Conservation (phyloP, 108 stramenopile species). For the Mayamaea pseudoterrestris region DNA sequence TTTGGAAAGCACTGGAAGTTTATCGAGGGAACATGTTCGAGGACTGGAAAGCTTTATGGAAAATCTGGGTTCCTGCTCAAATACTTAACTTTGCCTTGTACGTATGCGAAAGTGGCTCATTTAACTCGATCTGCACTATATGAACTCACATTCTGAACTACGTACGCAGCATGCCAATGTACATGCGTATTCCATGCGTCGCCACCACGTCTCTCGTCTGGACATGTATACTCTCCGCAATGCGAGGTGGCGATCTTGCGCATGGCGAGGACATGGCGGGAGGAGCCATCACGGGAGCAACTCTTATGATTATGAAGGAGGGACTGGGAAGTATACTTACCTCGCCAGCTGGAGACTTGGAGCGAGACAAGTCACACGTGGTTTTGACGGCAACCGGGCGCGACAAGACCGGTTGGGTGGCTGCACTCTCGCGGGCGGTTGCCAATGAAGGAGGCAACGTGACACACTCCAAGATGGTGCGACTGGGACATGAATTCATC, state of each 20-base stretch:
- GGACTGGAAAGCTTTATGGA: slow-evolving; percentile 71
- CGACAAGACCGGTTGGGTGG: slow-evolving; percentile 60
- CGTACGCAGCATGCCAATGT: slow-evolving; percentile 91
- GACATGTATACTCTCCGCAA: slow-evolving; percentile 75
- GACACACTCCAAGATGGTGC: slow-evolving; percentile 72
- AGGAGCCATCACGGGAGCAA: slow-evolving; percentile 57
- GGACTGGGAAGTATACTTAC: slow-evolving; percentile 54
- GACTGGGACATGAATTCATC: slow-evolving; percentile 73
- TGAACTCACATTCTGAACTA: too few species aligned
- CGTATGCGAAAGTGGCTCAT: too few species aligned
- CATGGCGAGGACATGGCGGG: slow-evolving; percentile 59
- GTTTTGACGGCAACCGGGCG: slow-evolving; percentile 63
- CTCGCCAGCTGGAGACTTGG: slow-evolving; percentile 56
- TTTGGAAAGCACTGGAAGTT: slow-evolving; percentile 28
- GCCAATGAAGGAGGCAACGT: slow-evolving; percentile 68
- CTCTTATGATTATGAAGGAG: slow-evolving; percentile 46
- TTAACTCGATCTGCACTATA: too few species aligned
- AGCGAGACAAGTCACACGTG: slow-evolving; percentile 43
- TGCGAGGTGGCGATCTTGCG: slow-evolving; percentile 72
- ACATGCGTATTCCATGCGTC: slow-evolving; percentile 69
- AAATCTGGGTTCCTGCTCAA: slow-evolving; percentile 79
- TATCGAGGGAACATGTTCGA: slow-evolving; percentile 67
- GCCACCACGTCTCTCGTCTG: slow-evolving; percentile 72
- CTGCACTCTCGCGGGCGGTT: slow-evolving; percentile 42
- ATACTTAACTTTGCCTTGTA: slow-evolving; percentile 84